phyloP scores from a whole-genome alignment of 768 basidiomycete genomes.

The Mycena latifolia region DNA sequence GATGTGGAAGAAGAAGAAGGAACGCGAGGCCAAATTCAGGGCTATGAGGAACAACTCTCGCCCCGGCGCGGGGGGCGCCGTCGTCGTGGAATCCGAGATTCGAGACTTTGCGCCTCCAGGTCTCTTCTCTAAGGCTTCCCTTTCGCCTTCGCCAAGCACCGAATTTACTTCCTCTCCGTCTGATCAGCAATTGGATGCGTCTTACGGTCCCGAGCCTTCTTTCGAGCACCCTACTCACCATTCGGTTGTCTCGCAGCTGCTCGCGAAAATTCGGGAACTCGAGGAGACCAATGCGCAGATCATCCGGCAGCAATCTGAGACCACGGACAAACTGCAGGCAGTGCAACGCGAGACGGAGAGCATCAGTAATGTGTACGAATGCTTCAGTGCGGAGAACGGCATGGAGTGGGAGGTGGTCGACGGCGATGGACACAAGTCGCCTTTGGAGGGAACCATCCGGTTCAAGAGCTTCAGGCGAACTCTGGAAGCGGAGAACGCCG shows the following conservation, averaged over 20 bases:
- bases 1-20: slow-evolving; percentile 59
- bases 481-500: slow-evolving; percentile 21
- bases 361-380: slow-evolving; percentile 79
- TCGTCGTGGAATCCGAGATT: slow-evolving; percentile 49
- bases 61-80: slow-evolving; percentile 39
- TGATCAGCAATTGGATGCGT: slow-evolving; percentile 15
- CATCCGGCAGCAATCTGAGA: slow-evolving; percentile 71
- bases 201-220: slow-evolving; percentile 20
- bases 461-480: slow-evolving; percentile 44
- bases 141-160: slow-evolving; percentile 24
- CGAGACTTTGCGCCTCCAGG: slow-evolving; percentile 75
- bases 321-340: slow-evolving; percentile 69
- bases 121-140: slow-evolving; percentile 39
- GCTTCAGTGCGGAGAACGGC: slow-evolving; percentile 66
- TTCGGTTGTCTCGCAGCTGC: slow-evolving; percentile 75
- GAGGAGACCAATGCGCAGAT: slow-evolving; percentile 81
- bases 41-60: slow-evolving; percentile 58
- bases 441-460: slow-evolving; percentile 45
- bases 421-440: slow-evolving; percentile 38
- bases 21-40: slow-evolving; percentile 66
- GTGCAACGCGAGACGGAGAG: slow-evolving; percentile 81
- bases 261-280: slow-evolving; percentile 81
- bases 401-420: slow-evolving; percentile 60
- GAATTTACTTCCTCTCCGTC: slow-evolving; percentile 24
- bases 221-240: slow-evolving; percentile 51